Evolutionary conservation across 306 rosid species (phyloP).

Genomic region (Casuarina glauca): DNA sequence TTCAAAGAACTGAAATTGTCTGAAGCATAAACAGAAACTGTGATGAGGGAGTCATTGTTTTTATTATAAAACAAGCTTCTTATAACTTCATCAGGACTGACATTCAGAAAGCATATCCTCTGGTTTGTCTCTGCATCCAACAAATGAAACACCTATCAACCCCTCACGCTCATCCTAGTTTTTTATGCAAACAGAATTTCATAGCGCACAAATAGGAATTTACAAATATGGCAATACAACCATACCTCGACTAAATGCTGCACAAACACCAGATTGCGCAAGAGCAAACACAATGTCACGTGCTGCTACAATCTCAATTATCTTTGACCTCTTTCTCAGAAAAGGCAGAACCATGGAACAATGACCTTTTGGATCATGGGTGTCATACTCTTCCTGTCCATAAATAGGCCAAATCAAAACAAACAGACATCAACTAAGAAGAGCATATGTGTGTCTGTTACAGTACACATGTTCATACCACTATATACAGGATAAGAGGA

Average conservation of each 20-base stretch:
- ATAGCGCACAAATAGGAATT: constrained; percentile 1
- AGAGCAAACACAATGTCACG: constrained; percentile 66
- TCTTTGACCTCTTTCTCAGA: constrained; percentile 58
- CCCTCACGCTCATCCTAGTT: constrained; percentile 18
- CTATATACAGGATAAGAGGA: background rate
- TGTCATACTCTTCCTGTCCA: constrained; percentile 62
- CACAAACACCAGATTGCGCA: constrained; percentile 67
- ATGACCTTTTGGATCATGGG: constrained; percentile 65
- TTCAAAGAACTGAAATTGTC: constrained; percentile 98
- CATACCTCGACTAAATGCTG: constrained; percentile 65
- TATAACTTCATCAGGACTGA: constrained; percentile 98
- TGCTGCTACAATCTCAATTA: constrained; percentile 62
- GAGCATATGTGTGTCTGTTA: background rate
- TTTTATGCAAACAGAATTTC: constrained; percentile 6
- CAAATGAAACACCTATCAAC: constrained; percentile 22
- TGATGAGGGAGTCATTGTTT: constrained; percentile 96
- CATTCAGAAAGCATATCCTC: constrained; percentile 93
- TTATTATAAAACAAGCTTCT: constrained; percentile 95
- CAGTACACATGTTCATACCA: background rate
- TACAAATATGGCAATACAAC: background rate
- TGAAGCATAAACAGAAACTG: constrained; percentile 97
- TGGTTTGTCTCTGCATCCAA: constrained; percentile 81
- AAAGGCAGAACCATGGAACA: constrained; percentile 48
- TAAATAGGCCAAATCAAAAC: constrained; percentile 12
- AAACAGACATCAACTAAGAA: background rate